Base-by-base conservation (phyloP, 2,329 filamentous ascomycete species). In the Juglanconis sp. region DNA sequence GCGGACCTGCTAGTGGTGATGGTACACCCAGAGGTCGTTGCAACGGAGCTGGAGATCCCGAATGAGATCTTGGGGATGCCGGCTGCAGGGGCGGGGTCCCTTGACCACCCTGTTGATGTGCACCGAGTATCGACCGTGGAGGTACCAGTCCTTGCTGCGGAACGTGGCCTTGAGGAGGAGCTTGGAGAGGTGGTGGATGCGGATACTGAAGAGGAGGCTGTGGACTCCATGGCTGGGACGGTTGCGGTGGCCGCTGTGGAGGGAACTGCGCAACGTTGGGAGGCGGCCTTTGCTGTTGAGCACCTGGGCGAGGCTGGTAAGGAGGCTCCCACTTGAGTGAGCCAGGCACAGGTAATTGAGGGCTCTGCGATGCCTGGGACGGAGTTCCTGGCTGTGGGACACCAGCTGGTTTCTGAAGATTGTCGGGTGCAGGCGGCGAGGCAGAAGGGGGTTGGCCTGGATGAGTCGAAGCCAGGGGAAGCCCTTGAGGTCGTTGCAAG, bases 271-370 rank as follows among this genome's bases (percentile, higher is more conserved):
- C 13, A 10, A 35, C 48, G 5, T 49, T 46, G 2, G 52, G 31
- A 31, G 56, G 50, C 30, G 60, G 62, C 10, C 61, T 52, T 38
- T 63, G 61, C 36, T 64, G 62, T 59, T 67, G 66, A 24, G 58
- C 51, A 35, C 56, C 49, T 11, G 59, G 62, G 17, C 61, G 62
- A 57, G 72, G 73, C 57, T 74, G 73, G 61, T 77, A 77, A 4
- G 70, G 74, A 10, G 76, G 74, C 60, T 78, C 75, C 75, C 75
- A 78, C 65, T 76, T 76, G 34, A 75, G 64, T 13, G 72, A 67
- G 6, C 68, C 68, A 49, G 74, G 66, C 40, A 70, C 68, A 17
- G 66, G 66, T 10, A 68, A 62, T 54, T 70, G 69, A 34, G 69
- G 53, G 17, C 53, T 64, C 32, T 67, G 64, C 10, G 60, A 53